Conservation (phyloP, 805 yeast genomes). For the Wickerhamomyces queroliae region DNA sequence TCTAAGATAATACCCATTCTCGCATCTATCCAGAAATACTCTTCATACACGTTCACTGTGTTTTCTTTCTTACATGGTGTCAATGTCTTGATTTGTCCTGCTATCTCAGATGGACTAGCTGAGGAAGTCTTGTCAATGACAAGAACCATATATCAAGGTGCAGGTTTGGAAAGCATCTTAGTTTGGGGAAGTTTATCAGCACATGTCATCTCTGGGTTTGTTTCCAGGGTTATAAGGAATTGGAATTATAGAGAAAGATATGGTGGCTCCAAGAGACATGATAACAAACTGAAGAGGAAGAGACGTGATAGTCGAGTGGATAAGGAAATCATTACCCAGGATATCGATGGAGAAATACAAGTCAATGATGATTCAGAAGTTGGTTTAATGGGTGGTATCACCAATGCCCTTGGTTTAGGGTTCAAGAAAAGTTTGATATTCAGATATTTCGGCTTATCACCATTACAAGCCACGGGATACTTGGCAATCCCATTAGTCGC, state of each 20-base stretch:
- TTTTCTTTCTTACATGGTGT: conserved; percentile 55
- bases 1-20: conserved; percentile 16
- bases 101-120: conserved; percentile 36
- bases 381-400: conserved; percentile 59
- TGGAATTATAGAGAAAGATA: conserved; percentile 22
- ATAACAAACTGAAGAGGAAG: conserved; percentile 19
- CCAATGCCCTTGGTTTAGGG: conserved; percentile 48
- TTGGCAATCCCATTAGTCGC: conserved; percentile 36
- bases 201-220: conserved; percentile 53
- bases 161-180: conserved; percentile 41
- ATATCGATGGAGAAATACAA: conserved; percentile 10
- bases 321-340: conserved; percentile 6
- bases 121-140: conserved; percentile 55
- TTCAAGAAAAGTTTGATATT: conserved; percentile 40
- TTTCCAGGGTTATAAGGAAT: conserved; percentile 33
- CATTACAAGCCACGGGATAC: conserved; percentile 57
- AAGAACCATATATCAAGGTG: conserved; percentile 54
- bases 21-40: conserved; percentile 43
- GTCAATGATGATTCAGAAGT: conserved; percentile 37
- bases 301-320: conserved; percentile 13
- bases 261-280: conserved; percentile 13
- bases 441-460: conserved; percentile 42
- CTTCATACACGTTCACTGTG: conserved; percentile 50
- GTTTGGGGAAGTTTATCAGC: conserved; percentile 38
- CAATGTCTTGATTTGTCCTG: conserved; percentile 50